phyloP scores from a whole-genome alignment of 2,329 filamentous ascomycete genomes.

The Colletotrichum spinosum region DNA sequence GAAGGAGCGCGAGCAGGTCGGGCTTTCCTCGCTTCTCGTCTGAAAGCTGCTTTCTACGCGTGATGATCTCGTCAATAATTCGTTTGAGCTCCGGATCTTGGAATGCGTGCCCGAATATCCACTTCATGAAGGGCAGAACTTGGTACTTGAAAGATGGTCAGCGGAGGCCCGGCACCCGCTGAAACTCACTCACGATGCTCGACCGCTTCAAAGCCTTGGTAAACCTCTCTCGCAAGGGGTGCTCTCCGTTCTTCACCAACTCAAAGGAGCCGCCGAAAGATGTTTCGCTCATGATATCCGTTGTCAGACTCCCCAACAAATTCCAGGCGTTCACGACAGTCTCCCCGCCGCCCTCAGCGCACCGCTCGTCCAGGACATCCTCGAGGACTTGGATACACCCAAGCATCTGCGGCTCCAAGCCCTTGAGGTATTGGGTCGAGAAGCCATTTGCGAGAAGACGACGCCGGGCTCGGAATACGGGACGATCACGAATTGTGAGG shows the following conservation, averaged over 20 bases:
- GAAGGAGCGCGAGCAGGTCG: conserved; percentile 11
- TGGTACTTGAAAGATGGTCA: conserved; percentile 15
- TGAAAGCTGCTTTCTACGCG: neutral
- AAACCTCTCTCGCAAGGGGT: conserved; percentile 11
- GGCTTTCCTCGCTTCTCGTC: conserved; percentile 4
- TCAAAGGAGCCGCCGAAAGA: conserved; percentile 11
- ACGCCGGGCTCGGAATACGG: conserved; percentile 15
- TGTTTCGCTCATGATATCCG: conserved; percentile 20
- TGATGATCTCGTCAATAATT: conserved; percentile 14
- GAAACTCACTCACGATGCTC: neutral
- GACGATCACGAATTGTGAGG: conserved; percentile 17
- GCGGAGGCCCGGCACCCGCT: neutral
- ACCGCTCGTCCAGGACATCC: conserved; percentile 17
- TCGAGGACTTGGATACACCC: conserved; percentile 12
- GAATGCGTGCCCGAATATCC: conserved; percentile 7
- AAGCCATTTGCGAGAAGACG: conserved; percentile 17
- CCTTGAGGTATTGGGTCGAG: conserved; percentile 16
- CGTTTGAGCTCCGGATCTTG: conserved; percentile 10
- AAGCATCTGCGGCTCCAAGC: conserved; percentile 10
- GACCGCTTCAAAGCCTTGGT: conserved; percentile 4
- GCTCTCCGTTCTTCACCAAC: conserved; percentile 20
- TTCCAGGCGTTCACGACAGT: conserved; percentile 11
- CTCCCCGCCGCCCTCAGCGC: neutral
- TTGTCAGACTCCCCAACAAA: neutral
- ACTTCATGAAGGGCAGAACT: conserved; percentile 10